Evolutionary conservation across 192 early-diverging fungal genomes (phyloP).

Genomic region (Coemansia sp.): DNA sequence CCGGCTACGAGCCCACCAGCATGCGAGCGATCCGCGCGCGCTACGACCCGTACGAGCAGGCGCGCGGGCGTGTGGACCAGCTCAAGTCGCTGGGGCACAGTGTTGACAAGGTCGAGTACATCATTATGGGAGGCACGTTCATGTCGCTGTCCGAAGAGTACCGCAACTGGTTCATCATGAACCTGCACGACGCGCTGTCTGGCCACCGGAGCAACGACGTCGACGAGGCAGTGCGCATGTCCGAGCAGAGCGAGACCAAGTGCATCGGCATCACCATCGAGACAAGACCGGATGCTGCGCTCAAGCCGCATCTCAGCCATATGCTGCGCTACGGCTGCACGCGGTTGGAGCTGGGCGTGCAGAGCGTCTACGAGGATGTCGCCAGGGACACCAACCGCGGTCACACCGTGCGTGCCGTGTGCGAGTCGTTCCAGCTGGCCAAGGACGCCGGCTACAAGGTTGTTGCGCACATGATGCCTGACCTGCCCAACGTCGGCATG

Average conservation of each 20-base stretch:
- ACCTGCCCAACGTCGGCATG: slow-evolving; percentile 99
- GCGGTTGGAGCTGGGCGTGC: slow-evolving; percentile 95
- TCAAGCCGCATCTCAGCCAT: slow-evolving; percentile 96
- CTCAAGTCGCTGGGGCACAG: slow-evolving; percentile 88
- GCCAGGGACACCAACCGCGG: slow-evolving; percentile 97
- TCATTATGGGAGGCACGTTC: slow-evolving; percentile 99
- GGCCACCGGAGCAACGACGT: slow-evolving; percentile 87
- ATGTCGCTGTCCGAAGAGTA: slow-evolving; percentile 97
- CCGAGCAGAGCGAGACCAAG: slow-evolving; percentile 94
- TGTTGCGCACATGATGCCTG: slow-evolving; percentile 99
- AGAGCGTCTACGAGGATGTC: slow-evolving; percentile 99
- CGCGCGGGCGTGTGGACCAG: slow-evolving; percentile 92
- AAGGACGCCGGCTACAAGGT: slow-evolving; percentile 99
- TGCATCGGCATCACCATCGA: slow-evolving; percentile 99
- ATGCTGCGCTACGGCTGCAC: slow-evolving; percentile 99
- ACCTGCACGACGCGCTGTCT: slow-evolving; percentile 93
- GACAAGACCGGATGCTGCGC: slow-evolving; percentile 96
- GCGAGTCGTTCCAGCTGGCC: slow-evolving; percentile 95
- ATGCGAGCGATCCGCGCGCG: slow-evolving; percentile 99
- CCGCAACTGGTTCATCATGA: slow-evolving; percentile 96
- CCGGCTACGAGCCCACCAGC: slow-evolving; percentile 97
- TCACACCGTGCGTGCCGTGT: slow-evolving; percentile 97
- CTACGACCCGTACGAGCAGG: slow-evolving; percentile 96
- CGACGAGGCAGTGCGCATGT: slow-evolving; percentile 97
- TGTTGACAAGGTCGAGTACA: slow-evolving; percentile 98